A percentile compares a stretch with the other conserved stretches of the same genome.
Conservation (phyloP, 345 rosid genomes). For the Populus davidiana region DNA sequence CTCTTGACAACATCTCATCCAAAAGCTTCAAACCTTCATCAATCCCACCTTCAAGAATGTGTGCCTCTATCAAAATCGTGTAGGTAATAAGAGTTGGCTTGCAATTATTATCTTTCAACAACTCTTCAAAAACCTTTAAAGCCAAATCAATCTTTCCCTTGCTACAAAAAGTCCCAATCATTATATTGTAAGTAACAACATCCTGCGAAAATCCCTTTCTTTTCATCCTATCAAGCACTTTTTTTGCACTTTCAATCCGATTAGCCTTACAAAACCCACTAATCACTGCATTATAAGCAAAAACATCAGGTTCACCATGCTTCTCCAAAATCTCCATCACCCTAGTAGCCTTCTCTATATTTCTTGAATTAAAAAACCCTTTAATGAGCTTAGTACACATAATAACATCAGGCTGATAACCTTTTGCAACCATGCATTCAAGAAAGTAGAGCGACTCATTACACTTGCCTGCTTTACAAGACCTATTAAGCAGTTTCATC, state of each 20-base stretch:
- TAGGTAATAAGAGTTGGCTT: constrained; percentile 72
- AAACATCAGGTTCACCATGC: constrained; percentile 67
- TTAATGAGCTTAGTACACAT: constrained; percentile 77
- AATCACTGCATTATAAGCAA: constrained; percentile 77
- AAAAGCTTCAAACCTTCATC: constrained; percentile 65
- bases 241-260: constrained; percentile 54
- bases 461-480: constrained; percentile 57
- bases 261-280: constrained; percentile 77
- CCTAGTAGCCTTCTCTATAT: constrained; percentile 54
- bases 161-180: constrained; percentile 71
- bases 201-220: constrained; percentile 64
- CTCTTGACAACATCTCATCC: constrained; percentile 71
- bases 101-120: constrained; percentile 60
- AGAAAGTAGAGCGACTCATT: constrained; percentile 66
- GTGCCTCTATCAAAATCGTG: constrained; percentile 81
- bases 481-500: constrained; percentile 52
- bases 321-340: constrained; percentile 77
- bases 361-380: constrained; percentile 55
- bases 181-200: constrained; percentile 72
- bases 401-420: constrained; percentile 62
- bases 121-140: constrained; percentile 52
- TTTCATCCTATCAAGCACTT: constrained; percentile 65
- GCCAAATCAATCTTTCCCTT: constrained; percentile 69
- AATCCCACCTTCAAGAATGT: constrained; percentile 52
- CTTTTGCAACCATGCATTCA: constrained; percentile 60